Base-by-base conservation (phyloP, 208 protist genomes). In the Trichomonas vaginalis region DNA sequence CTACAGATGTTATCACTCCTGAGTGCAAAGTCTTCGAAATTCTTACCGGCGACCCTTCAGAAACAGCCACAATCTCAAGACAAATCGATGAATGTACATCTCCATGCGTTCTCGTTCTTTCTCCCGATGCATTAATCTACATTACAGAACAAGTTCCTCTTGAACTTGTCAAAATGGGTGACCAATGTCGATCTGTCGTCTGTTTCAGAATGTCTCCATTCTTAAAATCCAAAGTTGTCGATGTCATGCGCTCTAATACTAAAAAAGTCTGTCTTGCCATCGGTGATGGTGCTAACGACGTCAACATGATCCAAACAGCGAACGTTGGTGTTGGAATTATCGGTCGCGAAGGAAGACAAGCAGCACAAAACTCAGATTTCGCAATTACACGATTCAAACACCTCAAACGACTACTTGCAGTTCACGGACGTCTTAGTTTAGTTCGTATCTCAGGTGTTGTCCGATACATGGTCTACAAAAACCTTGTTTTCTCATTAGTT, bases 221-320 rank as follows among this genome's bases (percentile, higher is more conserved):
- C 61, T 99, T 99, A 97, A 99, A 99, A 97, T 98, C 98, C 0
- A 97, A 98, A n/a, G 98, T 99, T 95, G 98, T 99, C 14, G 97
- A 98, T 62, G 98, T 98, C 92, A 97, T 95, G 61, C 95, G 42
- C 87, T 97, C 70, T 95, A 95, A 37, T 95, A 96, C 48, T n/a
- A 51, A 62, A 97, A 96, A 96, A 86, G 96, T 95, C 35, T 97
- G 97, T 27, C 96, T 97, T 46, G 98, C 99, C 1, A 99, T 99
- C 95, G 99, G 99, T 40, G 99, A 99, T 97, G 99, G 99, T 87
- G 99, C 98, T 90, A 99, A 99, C 97, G 99, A 99, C 96, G 98
- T 99, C 3, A 97, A 97, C 14, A 99, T 99, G 99, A 98, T 98
- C 86, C 95, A 96, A 21, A 98, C 98, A 1, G 98, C 98, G 56